These are phyloP conservation scores for Lentinula detonsa DNA, from an alignment of 768 basidiomycete species.

Conservation along the genomic window DNA sequence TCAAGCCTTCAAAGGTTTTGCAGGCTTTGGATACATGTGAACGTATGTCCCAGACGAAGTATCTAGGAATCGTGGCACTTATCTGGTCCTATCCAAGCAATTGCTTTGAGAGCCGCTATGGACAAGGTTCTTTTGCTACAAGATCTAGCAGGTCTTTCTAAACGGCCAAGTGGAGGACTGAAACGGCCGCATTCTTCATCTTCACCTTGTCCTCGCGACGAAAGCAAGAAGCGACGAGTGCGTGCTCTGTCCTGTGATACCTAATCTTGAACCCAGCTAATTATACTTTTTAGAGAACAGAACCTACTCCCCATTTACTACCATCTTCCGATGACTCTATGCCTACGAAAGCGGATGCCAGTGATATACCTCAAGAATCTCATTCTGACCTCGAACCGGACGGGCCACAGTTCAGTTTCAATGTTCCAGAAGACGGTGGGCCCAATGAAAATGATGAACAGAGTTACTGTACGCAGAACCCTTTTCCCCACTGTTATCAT, in stretches of 20 bases:
- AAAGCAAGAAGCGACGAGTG: not conserved
- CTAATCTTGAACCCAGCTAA: not conserved
- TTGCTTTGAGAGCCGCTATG: conserved; percentile 28
- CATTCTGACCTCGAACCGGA: not conserved
- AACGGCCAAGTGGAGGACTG: not conserved
- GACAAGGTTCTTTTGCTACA: conserved; percentile 36
- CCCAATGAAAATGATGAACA: not conserved
- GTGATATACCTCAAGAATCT: not conserved
- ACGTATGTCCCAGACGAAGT: conserved; percentile 24
- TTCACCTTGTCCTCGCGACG: not conserved
- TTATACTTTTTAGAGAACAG: not conserved
- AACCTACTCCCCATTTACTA: not conserved
- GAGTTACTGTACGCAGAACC: not conserved
- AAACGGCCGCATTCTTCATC: conserved; percentile 2
- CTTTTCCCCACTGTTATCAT: not conserved
- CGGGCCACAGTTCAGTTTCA: not conserved
- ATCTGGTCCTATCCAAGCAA: conserved; percentile 17
- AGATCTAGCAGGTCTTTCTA: conserved; percentile 36
- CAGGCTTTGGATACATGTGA: conserved; percentile 36
- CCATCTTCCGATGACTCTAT: not conserved
- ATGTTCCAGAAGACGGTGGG: not conserved
- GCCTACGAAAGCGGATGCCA: not conserved
- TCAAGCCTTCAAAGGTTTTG: conserved; percentile 27
- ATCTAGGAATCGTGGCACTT: not conserved
- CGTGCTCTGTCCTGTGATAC: not conserved